Conservation (phyloP, 306 rosid genomes). For the Vigna nakashimae region DNA sequence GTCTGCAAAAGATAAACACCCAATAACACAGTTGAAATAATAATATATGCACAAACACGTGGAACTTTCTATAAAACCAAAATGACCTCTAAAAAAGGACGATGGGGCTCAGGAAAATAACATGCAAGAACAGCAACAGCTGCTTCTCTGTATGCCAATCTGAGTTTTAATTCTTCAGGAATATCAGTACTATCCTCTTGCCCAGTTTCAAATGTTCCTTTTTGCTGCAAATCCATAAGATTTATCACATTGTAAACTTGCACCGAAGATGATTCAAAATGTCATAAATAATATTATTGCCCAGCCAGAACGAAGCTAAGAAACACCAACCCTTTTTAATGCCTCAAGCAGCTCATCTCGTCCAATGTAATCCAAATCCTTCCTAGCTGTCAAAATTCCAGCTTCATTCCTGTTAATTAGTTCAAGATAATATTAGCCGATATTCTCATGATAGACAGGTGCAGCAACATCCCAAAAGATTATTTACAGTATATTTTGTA, state of each 20-base stretch:
- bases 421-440: conserved; percentile 45
- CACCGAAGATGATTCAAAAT: conserved; percentile 18
- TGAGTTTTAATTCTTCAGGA: conserved; percentile 86
- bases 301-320: conserved; percentile 34
- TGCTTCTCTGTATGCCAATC: conserved; percentile 98
- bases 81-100: conserved; percentile 73
- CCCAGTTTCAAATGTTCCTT: conserved; percentile 98
- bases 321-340: conserved; percentile 83
- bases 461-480: conserved; percentile 34
- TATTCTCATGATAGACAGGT: conserved; percentile 28
- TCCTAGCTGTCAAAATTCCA: conserved; percentile 98
- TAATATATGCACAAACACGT: conserved; percentile 26
- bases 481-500: conserved; percentile 91
- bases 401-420: conserved; percentile 89
- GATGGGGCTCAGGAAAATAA: conserved; percentile 84
- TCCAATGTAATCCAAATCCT: conserved; percentile 90
- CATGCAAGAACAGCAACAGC: conserved; percentile 95
- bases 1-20: conserved; percentile 71
- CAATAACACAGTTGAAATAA: conserved; percentile 34
- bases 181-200: conserved; percentile 93
- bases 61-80: conserved; percentile 40
- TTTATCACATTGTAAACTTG: conserved; percentile 26
- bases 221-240: conserved; percentile 78
- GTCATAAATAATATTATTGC: conserved; percentile 38
- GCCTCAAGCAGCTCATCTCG: conserved; percentile 94